These are phyloP conservation scores for Borovskyia barvae DNA, from an alignment of 208 protist genomes.

Conservation along the genomic window DNA sequence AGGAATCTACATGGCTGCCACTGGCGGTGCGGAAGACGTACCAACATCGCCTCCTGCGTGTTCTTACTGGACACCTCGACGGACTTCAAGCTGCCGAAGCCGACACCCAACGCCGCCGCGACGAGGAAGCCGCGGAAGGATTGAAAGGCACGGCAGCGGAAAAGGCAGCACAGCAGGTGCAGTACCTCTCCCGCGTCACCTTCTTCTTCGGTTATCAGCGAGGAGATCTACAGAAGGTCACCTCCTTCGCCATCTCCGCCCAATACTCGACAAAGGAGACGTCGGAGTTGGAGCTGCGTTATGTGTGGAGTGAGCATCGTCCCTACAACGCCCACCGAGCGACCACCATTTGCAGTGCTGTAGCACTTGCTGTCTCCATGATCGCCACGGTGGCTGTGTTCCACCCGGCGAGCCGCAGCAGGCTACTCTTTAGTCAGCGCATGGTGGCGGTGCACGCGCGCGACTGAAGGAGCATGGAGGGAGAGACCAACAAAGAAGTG, in stretches of 20 bases:
- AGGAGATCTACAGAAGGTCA: constrained; percentile 53
- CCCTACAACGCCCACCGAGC: constrained; percentile 62
- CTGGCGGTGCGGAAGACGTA: constrained; percentile 27
- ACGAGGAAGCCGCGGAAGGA: background rate
- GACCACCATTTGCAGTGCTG: constrained; percentile 44
- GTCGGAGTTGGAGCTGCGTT: constrained; percentile 36
- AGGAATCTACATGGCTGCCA: constrained; percentile 76
- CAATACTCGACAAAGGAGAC: constrained; percentile 30
- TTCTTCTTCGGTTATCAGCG: constrained; percentile 71
- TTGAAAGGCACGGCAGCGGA: background rate
- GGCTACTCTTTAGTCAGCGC: constrained; percentile 41
- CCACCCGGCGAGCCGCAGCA: constrained; percentile 21
- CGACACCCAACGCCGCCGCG: background rate
- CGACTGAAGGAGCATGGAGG: constrained; percentile 14
- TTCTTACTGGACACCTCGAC: background rate
- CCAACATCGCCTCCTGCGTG: background rate
- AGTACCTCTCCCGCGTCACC: constrained; percentile 35
- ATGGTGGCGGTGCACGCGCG: constrained; percentile 36
- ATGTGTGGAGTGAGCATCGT: constrained; percentile 62
- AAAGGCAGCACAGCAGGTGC: constrained; percentile 1
- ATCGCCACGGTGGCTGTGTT: constrained; percentile 40
- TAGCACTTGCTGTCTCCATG: constrained; percentile 35
- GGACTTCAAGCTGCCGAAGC: background rate
- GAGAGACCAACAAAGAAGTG: background rate
- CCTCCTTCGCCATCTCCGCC: constrained; percentile 35